Evolutionary conservation across 495 filamentous ascomycete species (phyloP), one percentile per base, ranked within the genome.

Genomic region (Cercophora samala): DNA sequence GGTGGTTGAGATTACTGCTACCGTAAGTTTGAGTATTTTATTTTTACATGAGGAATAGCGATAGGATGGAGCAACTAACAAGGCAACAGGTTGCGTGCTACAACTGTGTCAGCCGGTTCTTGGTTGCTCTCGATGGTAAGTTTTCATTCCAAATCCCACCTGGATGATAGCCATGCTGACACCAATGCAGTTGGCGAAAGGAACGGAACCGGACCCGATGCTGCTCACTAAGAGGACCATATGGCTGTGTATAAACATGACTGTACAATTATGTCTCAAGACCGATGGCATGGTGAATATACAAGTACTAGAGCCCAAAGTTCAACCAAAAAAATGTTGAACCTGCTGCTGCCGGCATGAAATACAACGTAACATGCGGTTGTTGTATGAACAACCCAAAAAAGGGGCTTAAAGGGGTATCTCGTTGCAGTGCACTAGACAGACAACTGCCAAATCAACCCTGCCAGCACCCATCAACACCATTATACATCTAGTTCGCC

Each of bases 81-180:
- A 24, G 4, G 52, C 60, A 2, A 18, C 64, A 82, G 78, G 73
- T 85, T 65, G 91, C 89, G n/a, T 87, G 86, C 29, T 96, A 97
- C 74, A 96, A 96, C 74, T 93, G 90, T 76, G 92, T 97, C 13
- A 91, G 89, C 70, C 82, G 92, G 59, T 94, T 96, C 71, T 77
- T 96, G 68, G 91, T 96, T 32, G 91, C 91, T 21, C 73, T 97
- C 68, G 89, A 94, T 78, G 91, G 93, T 80, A 69, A 78, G 83
- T 79, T 62, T n/a, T 60, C 26, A 8, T 21, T 18, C 18, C 54
- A 59, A 37, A 46, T 15, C n/a, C n/a, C 22, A n/a, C 25, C 18
- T 26, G 37, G 3, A 46, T 63, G 61, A 60, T 68, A 24, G 66
- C 26, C 11, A 46, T 58, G 42, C 42, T 26, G 58, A 73, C n/a